Evolutionary conservation across 495 filamentous ascomycete genomes (phyloP).

Genomic region (Xylaria intraflava): DNA sequence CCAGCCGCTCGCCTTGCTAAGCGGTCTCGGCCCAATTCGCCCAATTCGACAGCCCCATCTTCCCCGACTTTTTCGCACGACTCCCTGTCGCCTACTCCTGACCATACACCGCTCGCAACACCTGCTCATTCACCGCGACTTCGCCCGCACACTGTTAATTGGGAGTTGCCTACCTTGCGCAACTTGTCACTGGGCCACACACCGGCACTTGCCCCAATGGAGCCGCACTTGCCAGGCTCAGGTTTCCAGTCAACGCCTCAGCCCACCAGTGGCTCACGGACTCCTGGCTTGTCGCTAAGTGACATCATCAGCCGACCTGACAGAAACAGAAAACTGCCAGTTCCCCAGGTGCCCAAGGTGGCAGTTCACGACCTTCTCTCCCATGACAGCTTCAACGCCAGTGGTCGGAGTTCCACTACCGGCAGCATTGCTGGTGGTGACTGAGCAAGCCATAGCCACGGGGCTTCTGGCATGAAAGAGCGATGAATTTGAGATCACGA

Average conservation of each 20-base stretch:
- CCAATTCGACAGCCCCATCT: slow-evolving; percentile 88
- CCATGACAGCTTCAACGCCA: slow-evolving; percentile 50
- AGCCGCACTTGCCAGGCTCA: slow-evolving; percentile 60
- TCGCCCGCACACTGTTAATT: slow-evolving; percentile 57
- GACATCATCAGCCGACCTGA: slow-evolving; percentile 90
- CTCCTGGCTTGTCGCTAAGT: slow-evolving; percentile 68
- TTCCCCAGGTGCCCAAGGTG: slow-evolving; percentile 82
- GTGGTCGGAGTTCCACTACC: slow-evolving; percentile 42
- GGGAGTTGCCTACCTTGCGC: slow-evolving; percentile 78
- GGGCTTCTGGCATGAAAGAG: slow-evolving; percentile 9
- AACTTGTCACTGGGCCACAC: slow-evolving; percentile 78
- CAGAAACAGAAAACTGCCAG: slow-evolving; percentile 85
- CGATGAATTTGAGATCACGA: slow-evolving; percentile 8
- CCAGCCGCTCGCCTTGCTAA: slow-evolving; percentile 63
- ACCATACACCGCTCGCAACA: slow-evolving; percentile 92
- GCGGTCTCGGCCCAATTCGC: slow-evolving; percentile 85
- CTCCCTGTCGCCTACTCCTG: slow-evolving; percentile 90
- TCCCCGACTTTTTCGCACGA: slow-evolving; percentile 98
- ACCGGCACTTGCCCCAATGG: slow-evolving; percentile 89
- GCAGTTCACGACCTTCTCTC: slow-evolving; percentile 80
- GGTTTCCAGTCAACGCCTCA: slow-evolving; percentile 32
- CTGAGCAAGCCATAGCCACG: slow-evolving; percentile 28
- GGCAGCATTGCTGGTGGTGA: slow-evolving; percentile 43
- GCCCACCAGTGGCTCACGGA: slow-evolving; percentile 30
- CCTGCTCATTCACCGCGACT: slow-evolving; percentile 93